Conservation (phyloP, 2,329 filamentous ascomycete species). For the Fusarium piperis region DNA sequence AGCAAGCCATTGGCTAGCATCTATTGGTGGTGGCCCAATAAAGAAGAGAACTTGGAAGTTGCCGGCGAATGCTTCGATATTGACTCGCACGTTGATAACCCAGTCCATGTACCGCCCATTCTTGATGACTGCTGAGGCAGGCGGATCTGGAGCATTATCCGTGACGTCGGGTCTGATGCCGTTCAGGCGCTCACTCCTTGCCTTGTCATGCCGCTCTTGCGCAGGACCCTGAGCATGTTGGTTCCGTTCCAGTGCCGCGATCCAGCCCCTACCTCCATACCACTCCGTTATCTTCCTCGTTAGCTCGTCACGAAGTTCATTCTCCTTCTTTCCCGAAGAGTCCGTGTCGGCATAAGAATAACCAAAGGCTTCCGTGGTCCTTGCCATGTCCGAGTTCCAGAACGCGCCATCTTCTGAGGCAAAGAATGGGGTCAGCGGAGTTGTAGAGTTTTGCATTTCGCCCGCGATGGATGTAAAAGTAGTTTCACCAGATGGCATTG, state of each 20-base stretch:
- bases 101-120: conserved; percentile 67
- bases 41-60: conserved; percentile 75
- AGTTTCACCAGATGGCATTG: conserved; percentile 62
- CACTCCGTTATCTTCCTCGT: conserved; percentile 62
- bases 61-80: conserved; percentile 67
- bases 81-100: conserved; percentile 72
- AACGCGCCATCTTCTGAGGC: conserved; percentile 65
- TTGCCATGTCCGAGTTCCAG: conserved; percentile 73
- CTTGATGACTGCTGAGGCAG: conserved; percentile 46
- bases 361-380: conserved; percentile 69
- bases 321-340: conserved; percentile 32
- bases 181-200: neutral
- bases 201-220: neutral
- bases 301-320: conserved; percentile 47
- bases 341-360: conserved; percentile 78
- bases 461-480: conserved; percentile 70
- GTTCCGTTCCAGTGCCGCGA: conserved; percentile 28
- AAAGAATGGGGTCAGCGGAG: conserved; percentile 75
- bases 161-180: conserved; percentile 39
- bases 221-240: neutral
- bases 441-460: conserved; percentile 62
- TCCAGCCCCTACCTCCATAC: conserved; percentile 48
- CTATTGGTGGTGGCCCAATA: conserved; percentile 62
- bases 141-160: conserved; percentile 37
- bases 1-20: conserved; percentile 60